Percentiles rank a stretch among this genome's conserved stretches.
Evolutionary conservation across 208 protist species (phyloP).

Genomic region (Crithidia fasciculata): DNA sequence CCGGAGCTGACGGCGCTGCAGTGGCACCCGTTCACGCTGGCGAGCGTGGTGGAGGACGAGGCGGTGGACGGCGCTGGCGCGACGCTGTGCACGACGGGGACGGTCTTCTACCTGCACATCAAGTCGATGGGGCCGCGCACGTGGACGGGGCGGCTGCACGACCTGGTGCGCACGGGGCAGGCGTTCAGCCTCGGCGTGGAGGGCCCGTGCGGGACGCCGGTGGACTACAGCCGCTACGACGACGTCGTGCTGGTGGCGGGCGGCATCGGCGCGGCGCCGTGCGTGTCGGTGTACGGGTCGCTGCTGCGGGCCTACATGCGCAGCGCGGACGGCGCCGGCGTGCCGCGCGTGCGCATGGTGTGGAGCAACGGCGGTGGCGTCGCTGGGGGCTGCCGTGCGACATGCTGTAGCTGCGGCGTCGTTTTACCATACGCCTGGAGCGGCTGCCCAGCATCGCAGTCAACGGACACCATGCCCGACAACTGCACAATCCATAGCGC

Average conservation of each 20-base stretch:
- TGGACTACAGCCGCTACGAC: constrained; percentile 43
- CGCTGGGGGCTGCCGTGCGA: constrained; percentile 18
- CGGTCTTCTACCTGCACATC: constrained; percentile 47
- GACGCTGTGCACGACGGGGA: constrained; percentile 3
- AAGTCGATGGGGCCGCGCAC: constrained; percentile 57
- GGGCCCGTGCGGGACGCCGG: constrained; percentile 46
- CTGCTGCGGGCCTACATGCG: constrained; percentile 15
- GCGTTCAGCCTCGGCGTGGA: constrained; percentile 47
- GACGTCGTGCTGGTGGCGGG: constrained; percentile 50
- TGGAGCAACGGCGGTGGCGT: constrained; percentile 28
- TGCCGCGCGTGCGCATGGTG: constrained; percentile 20
- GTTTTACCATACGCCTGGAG: neutral
- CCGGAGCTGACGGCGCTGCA: constrained; percentile 61
- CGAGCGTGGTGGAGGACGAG: constrained; percentile 26
- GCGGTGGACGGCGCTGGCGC: neutral
- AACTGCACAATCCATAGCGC: too few relatives aligned
- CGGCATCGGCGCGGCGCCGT: constrained; percentile 56
- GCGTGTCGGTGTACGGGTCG: constrained; percentile 45
- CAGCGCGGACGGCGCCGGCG: neutral
- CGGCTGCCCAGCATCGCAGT: neutral
- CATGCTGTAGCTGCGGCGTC: constrained; percentile 21
- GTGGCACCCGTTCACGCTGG: constrained; percentile 76
- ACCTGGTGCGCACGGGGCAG: constrained; percentile 25
- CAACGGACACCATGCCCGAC: too few relatives aligned
- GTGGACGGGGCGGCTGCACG: constrained; percentile 47